Evolutionary conservation across 2,329 filamentous ascomycete species (phyloP), one percentile per base, ranked within the genome.

Genomic region (Pseudogymnoascus sp.): DNA sequence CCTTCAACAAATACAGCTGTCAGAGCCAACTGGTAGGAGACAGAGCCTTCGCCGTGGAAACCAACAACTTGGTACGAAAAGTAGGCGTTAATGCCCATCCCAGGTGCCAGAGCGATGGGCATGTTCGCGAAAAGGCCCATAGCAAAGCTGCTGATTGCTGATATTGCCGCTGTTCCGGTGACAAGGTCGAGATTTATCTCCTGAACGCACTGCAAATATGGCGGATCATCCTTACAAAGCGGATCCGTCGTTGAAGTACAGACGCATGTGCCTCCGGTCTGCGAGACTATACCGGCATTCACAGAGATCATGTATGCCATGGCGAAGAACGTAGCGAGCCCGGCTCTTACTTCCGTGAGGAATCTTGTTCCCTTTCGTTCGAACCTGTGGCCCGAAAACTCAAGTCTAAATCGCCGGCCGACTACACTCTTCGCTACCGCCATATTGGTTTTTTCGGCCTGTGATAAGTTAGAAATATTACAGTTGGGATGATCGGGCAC

Each of bases 1-100:
- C 91, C 91, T 75, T 96, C 91, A 12, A 95, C 88, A 72, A 96
- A 96, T 67, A 95, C 91, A 62, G 91, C 91, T 2, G 91, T 95
- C 38, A 96, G 77, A 36, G 91, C 91, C 46, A 93, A 82, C 62
- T 83, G 75, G 72, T 90, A 96, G 0, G 90, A 86, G 6, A 96
- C 86, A 36, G 82, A 79, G 1, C 90, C 90, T 25, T 79, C 82
- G 40, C 91, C 91, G 72, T 93, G 87, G 70, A 80, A 85, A 3
- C 91, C 91, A 63, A 96, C 91, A 46, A 91, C 88, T 64, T 72
- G 76, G 73, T 89, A 96, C 23, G 91, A 84, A 72, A 96, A 96
- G 74, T 96, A 96, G 16, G 91, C 91, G 72, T 96, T 96, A 63
- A 96, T 75, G 23, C 91, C 88, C 88, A 91, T 90, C 37, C 88